phyloP scores from a whole-genome alignment of 2,329 filamentous ascomycete species.

The Fusarium chlamydosporum region DNA sequence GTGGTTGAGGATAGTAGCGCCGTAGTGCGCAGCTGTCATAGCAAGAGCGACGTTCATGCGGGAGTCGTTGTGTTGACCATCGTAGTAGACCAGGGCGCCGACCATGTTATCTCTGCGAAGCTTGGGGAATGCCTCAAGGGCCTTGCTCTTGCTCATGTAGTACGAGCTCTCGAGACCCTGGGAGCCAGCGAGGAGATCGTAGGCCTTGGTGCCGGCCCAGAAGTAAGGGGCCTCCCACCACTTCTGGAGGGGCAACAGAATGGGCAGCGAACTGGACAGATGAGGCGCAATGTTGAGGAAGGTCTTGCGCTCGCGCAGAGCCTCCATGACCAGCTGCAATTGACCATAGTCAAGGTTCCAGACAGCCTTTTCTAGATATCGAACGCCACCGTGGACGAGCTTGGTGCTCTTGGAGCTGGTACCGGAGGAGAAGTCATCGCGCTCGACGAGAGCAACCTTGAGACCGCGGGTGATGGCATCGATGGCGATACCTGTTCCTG shows the following conservation, averaged over 20 bases:
- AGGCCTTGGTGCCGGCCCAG: conserved; percentile 79
- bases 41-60: conserved; percentile 89
- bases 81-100: conserved; percentile 87
- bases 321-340: conserved; percentile 84
- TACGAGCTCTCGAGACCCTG: conserved; percentile 89
- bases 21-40: conserved; percentile 84
- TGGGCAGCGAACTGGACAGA: conserved; percentile 83
- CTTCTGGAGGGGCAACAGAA: conserved; percentile 84
- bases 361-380: conserved; percentile 88
- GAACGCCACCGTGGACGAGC: conserved; percentile 86
- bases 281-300: conserved; percentile 88
- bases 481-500: conserved; percentile 83
- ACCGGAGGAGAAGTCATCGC: conserved; percentile 85
- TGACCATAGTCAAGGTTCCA: conserved; percentile 89
- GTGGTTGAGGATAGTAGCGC: conserved; percentile 84
- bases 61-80: conserved; percentile 89
- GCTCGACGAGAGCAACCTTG: conserved; percentile 84
- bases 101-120: conserved; percentile 79
- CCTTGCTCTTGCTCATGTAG: conserved; percentile 82
- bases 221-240: conserved; percentile 88
- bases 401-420: conserved; percentile 92
- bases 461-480: conserved; percentile 84
- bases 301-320: conserved; percentile 84
- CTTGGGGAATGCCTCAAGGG: conserved; percentile 83
- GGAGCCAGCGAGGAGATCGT: conserved; percentile 84